Evolutionary conservation across 1,284 basidiomycete species (phyloP), one percentile per base, ranked within the genome.

Genomic region (Malassezia globosa): DNA sequence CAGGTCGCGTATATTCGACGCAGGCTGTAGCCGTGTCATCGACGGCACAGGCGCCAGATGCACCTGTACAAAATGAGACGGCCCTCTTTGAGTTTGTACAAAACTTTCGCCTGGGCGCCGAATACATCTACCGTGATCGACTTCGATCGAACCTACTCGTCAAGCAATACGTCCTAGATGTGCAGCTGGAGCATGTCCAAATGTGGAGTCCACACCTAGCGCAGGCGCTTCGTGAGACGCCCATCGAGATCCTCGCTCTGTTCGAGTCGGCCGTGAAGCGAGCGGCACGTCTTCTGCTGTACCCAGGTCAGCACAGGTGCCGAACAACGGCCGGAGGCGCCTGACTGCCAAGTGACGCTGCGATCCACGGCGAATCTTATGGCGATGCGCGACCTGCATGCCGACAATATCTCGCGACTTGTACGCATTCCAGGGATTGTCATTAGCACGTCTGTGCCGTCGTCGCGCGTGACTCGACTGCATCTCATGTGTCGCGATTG

Each of bases 381-480:
- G 54, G 86, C 87, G 67, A 96, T 97, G 75, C 82, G 94, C 41
- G 87, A 94, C 46, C 43, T 56, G 5, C 69, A 80, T 53, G 92
- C 94, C 4, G 81, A 90, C 61, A 89, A 84, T 23, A 85, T 96
- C 77, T 89, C 90, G 64, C 89, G 87, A 63, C 82, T 99, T 35
- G 92, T 97, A 27, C 84, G 94, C 55, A 81, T 97, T 35, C 94
- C 94, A 1, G 94, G 94, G 26, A 99, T 99, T 64, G 89, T 99
- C 68, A 95, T 97, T 70, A 92, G 90, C 31, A 85, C 94, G 0
- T 94, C 90, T 4, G 84, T 90, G 7, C 80, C 96, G 19, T 85
- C 89, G 0, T 88, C 90, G 2, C 82, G 92, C 23, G 89, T 92
- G 8, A 92, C 87, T 11, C 85, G 85, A 59, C 79, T 99, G 10